A percentile compares a stretch with the other conserved stretches of the same genome.
Evolutionary conservation across 1,139 yeast genomes (phyloP).

Genomic region (Yamadazyma songkhlaensis): DNA sequence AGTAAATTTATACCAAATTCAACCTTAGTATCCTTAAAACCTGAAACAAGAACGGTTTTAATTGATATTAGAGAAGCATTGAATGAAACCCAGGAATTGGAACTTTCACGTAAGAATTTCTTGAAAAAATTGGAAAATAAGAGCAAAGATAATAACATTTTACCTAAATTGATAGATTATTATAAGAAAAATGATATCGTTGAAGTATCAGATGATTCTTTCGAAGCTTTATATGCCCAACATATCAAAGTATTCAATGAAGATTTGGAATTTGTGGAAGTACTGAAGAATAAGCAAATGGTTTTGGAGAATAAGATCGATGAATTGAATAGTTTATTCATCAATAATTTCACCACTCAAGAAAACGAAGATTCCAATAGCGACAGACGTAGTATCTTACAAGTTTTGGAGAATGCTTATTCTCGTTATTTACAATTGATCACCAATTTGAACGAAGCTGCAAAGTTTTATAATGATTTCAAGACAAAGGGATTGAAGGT

Average conservation of each 20-base stretch:
- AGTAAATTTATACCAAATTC: slow-evolving; percentile 51
- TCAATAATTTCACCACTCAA: slow-evolving; percentile 15
- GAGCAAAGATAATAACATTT: slow-evolving; percentile 44
- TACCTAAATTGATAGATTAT: slow-evolving; percentile 50
- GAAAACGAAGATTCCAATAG: slow-evolving; percentile 16
- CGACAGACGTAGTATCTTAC: slow-evolving; percentile 50
- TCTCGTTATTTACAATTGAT: slow-evolving; percentile 54
- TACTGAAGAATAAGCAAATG: slow-evolving; percentile 39
- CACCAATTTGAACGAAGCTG: slow-evolving; percentile 65
- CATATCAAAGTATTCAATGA: slow-evolving; percentile 41
- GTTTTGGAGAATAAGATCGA: slow-evolving; percentile 44
- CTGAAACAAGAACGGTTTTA: slow-evolving; percentile 33
- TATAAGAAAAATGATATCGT: slow-evolving; percentile 29
- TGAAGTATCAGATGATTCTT: slow-evolving; percentile 22
- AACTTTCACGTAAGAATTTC: slow-evolving; percentile 35
- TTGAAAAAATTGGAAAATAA: slow-evolving; percentile 43
- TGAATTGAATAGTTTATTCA: slow-evolving; percentile 36
- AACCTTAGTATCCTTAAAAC: slow-evolving; percentile 37
- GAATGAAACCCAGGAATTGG: slow-evolving; percentile 24
- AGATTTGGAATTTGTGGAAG: slow-evolving; percentile 38
- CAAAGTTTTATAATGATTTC: slow-evolving; percentile 66
- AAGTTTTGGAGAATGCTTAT: slow-evolving; percentile 52
- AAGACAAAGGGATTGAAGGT: slow-evolving; percentile 48
- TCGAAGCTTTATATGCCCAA: slow-evolving; percentile 30
- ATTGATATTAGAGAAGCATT: slow-evolving; percentile 40